Percentiles rank a stretch among this genome's conserved stretches.
These are phyloP conservation scores for Hypoxylon perforatum DNA, from an alignment of 495 filamentous ascomycete species.

Conservation along the genomic window DNA sequence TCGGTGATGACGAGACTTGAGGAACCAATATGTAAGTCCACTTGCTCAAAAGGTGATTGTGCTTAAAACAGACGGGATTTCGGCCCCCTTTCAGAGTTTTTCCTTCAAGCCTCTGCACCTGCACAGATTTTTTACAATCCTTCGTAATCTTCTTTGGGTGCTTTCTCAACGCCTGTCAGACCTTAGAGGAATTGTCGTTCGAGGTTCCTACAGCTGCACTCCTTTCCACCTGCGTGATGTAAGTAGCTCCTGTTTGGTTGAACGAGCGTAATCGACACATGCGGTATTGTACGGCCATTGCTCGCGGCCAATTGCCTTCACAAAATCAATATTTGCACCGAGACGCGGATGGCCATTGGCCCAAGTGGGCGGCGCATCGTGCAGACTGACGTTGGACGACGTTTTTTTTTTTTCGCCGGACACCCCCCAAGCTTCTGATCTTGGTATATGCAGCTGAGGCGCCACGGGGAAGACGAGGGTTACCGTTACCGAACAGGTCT, in stretches of 20 bases:
- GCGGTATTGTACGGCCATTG: conserved; percentile 21
- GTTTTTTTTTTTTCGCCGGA: conserved; percentile 26
- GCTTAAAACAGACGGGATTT: conserved; percentile 15
- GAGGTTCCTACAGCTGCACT: conserved; percentile 22
- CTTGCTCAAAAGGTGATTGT: conserved; percentile 10
- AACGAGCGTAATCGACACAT: conserved; percentile 16
- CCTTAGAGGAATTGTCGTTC: conserved; percentile 22
- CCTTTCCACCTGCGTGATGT: conserved; percentile 14
- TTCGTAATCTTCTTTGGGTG: conserved; percentile 18
- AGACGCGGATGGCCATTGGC: conserved; percentile 21
- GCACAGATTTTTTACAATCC: conserved; percentile 29
- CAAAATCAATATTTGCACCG: conserved; percentile 15
- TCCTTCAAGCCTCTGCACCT: not conserved
- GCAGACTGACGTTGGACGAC: conserved; percentile 31
- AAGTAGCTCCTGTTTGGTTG: conserved; percentile 13
- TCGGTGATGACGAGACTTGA: conserved; percentile 29
- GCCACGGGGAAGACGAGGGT: conserved; percentile 29
- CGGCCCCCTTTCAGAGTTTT: conserved; percentile 27
- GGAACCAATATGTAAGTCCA: conserved; percentile 1
- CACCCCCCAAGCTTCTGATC: conserved; percentile 16
- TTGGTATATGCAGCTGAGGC: conserved; percentile 32
- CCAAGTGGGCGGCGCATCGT: conserved; percentile 23
- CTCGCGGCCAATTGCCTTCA: conserved; percentile 20
- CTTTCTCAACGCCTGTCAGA: conserved; percentile 26
- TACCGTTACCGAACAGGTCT: conserved; percentile 23